Evolutionary conservation across 768 basidiomycete genomes (phyloP), one percentile per base, ranked within the genome.

Genomic region (Chalciporus sphaerocephalus): DNA sequence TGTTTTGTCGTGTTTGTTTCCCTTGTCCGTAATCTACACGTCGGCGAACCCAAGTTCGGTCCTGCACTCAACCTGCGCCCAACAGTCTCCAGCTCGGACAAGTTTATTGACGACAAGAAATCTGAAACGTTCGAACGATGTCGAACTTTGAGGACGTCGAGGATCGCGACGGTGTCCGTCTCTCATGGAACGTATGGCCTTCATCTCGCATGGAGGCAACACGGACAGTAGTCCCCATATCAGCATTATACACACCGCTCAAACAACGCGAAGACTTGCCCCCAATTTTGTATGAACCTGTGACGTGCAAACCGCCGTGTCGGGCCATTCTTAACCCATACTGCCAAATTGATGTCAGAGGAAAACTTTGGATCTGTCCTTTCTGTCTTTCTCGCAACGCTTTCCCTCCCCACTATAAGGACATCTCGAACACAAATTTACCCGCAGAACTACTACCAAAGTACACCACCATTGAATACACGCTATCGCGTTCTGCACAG

Each of bases 401-500:
- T 2, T 97, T 99, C 72, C 96, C 96, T 5, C 89, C 91, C 0
- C 95, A 99, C 67, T 99, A 99, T 78, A 95, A 96, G 71, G 95
- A 98, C 64, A 95, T 99, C 54, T 92, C 93, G 38, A 87, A 87
- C 69, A 94, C 89, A 54, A 98, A 98, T 69, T 79, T 98, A 16
- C 96, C 96, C 40, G 87, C 93, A 12, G 96, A 99, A 65, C 79
- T 99, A 23, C 69, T 98, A 30, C 93, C 95, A 61, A 94, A 96
- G 70, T 98, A 97, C 75, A 98, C 96, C 24, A 99, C 96, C 7
- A 96, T 99, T 69, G 96, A 99, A 70, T 99, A 99, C 73, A 98
- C 95, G n/a, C 86, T 98, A 38, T 76, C 87, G 20, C 82, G 95
- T 50, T 85, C 91, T 1, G 91, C 85, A 11, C 91, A 86, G 58